Percentiles rank a stretch among this genome's conserved stretches.
Conservation (phyloP, 2,329 filamentous ascomycete species). For the Arthrocladium fulminans region DNA sequence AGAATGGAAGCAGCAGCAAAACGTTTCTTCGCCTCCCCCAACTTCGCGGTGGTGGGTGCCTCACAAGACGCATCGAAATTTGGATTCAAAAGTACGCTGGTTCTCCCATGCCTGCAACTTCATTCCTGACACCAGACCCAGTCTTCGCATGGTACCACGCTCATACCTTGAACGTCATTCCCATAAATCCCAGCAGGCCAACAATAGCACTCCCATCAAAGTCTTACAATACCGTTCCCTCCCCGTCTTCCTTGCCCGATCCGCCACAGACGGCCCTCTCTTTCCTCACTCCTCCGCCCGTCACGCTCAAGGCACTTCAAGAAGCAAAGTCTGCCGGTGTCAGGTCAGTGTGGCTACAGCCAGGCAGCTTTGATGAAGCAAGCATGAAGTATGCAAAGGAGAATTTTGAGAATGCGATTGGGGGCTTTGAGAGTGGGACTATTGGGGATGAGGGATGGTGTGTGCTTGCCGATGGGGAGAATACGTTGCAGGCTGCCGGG, state of each 20-base stretch:
- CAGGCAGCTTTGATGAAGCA: constrained; percentile 73
- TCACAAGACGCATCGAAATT: constrained; percentile 39
- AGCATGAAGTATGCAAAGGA: constrained; percentile 60
- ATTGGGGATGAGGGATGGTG: constrained; percentile 70
- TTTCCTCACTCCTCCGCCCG: constrained; percentile 75
- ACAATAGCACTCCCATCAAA: constrained; percentile 54
- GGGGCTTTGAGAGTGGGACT: constrained; percentile 49
- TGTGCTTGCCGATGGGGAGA: constrained; percentile 74
- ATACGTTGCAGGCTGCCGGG: constrained; percentile 47
- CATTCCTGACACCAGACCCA: constrained; percentile 29
- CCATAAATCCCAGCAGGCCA: constrained; percentile 67
- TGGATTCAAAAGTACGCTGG: background rate
- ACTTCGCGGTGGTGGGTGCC: constrained; percentile 83
- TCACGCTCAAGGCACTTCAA: constrained; percentile 64
- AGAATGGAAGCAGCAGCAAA: constrained; percentile 66
- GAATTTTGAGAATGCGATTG: constrained; percentile 62
- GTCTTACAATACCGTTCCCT: constrained; percentile 56
- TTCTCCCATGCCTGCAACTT: background rate
- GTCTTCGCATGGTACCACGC: constrained; percentile 84
- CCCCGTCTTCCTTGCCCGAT: constrained; percentile 55
- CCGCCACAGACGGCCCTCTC: constrained; percentile 67
- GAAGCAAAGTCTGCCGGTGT: constrained; percentile 70
- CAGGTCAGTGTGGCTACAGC: constrained; percentile 77
- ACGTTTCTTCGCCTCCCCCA: constrained; percentile 68
- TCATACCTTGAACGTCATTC: constrained; percentile 66